Percentiles rank a stretch among this genome's conserved stretches.
phyloP scores from a whole-genome alignment of 2,329 filamentous ascomycete species.

The Aspergillus proliferans region DNA sequence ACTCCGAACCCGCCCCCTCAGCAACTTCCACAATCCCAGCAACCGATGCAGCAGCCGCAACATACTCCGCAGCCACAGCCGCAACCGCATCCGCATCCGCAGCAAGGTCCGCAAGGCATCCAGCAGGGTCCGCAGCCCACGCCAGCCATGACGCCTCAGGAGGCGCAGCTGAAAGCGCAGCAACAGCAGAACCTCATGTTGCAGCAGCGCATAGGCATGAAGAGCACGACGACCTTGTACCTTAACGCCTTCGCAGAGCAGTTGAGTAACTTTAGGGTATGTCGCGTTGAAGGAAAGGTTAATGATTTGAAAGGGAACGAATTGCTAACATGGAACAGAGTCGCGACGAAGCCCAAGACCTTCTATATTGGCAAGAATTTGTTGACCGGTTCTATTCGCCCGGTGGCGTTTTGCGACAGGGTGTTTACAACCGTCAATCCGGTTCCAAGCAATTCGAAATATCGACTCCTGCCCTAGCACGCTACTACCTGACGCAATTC shows the following conservation, averaged over 20 bases:
- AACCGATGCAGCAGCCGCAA: slow-evolving; percentile 23
- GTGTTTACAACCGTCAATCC: slow-evolving; percentile 49
- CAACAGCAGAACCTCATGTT: slow-evolving; percentile 38
- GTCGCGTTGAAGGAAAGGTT: slow-evolving; percentile 14
- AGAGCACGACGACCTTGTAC: slow-evolving; percentile 45
- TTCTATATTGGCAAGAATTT: slow-evolving; percentile 73
- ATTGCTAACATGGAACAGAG: slow-evolving; percentile 35
- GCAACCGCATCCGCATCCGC: slow-evolving; percentile 30
- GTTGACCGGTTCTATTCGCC: slow-evolving; percentile 75
- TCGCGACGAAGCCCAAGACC: slow-evolving; percentile 58
- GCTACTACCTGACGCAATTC: slow-evolving; percentile 87
- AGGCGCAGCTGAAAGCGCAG: slow-evolving; percentile 35
- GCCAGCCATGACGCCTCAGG: slow-evolving; percentile 34
- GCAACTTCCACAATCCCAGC: slow-evolving; percentile 28
- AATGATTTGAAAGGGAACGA: background rate
- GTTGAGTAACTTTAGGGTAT: slow-evolving; percentile 54
- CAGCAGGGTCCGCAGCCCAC: slow-evolving; percentile 28
- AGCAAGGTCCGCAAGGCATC: slow-evolving; percentile 34
- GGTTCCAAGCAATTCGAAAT: slow-evolving; percentile 83
- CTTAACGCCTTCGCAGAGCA: slow-evolving; percentile 53
- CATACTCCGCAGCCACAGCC: slow-evolving; percentile 25
- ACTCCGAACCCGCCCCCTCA: slow-evolving; percentile 32
- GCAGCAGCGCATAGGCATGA: slow-evolving; percentile 29
- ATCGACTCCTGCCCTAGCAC: slow-evolving; percentile 68
- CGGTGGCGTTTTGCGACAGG: slow-evolving; percentile 69